Base-by-base conservation (phyloP, 306 rosid species). In the Nissolia schottii region DNA sequence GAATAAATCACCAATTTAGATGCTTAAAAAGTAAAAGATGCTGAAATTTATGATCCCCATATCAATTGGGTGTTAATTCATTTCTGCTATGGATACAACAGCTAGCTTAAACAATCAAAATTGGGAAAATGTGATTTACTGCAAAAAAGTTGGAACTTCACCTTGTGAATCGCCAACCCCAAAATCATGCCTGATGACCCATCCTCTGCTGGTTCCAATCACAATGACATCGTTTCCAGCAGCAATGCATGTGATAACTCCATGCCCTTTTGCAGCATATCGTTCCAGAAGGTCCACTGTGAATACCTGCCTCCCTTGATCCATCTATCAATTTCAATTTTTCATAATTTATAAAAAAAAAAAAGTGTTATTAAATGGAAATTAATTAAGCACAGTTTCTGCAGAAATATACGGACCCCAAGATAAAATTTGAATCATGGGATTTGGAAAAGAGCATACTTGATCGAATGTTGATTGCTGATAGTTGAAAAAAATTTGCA, bases 171-270 rank as follows among this genome's bases (percentile, higher is more conserved):
- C 96, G 25, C 98, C 97, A 67, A 86, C 82, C 13, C 98, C 97
- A 57, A 91, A 94, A 79, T 94, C 98, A 78, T 91, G 97, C 45
- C 98, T 88, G 71, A 91, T 86, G 75, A 94, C 84, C 97, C 97
- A 94, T 6, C 98, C 98, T 88, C 82, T 91, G 77, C 98, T 91
- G 71, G 98, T 94, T 16, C 98, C 98, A 67, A 91, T 77, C 31
- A 84, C 77, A 73, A 91, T 94, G 81, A 89, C 98, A 79, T 91
- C 97, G 16, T 91, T 94, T 41, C 97, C 96, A 58, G 98, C 96
- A 49, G 97, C 87, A 85, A 94, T 85, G 72, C 98, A 91, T 5
- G 92, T 91, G 70, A 94, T 89, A 22, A 85, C 92, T 66, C 97
- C 98, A 2, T 73, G 90, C 27, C 98, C 98, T 79, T 94, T 94